Conservation (phyloP, 192 early-diverging fungal genomes). For the Linnemannia exigua region DNA sequence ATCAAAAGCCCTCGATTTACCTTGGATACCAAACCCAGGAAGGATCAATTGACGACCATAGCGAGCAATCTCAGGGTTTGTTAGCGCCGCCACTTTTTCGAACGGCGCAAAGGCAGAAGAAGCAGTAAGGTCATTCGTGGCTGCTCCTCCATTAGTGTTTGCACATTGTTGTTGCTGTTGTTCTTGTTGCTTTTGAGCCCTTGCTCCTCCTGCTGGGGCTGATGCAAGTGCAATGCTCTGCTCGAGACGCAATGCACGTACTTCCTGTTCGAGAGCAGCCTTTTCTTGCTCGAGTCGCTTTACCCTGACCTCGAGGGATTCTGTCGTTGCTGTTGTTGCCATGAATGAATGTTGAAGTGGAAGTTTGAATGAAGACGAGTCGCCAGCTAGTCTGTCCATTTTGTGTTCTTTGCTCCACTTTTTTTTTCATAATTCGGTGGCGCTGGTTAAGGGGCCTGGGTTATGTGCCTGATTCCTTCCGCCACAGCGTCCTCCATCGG, state of each 20-base stretch:
- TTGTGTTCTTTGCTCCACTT: not conserved
- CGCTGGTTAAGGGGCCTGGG: conserved; percentile 7
- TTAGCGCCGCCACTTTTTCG: conserved; percentile 58
- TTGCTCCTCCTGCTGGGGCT: not conserved
- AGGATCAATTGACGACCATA: conserved; percentile 92
- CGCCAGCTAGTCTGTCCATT: not conserved
- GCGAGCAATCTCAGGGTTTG: conserved; percentile 80
- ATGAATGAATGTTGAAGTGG: not conserved
- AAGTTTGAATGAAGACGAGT: not conserved
- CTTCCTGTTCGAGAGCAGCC: conserved; percentile 23
- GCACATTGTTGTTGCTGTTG: not conserved
- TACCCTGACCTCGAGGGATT: conserved; percentile 10
- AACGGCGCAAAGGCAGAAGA: conserved; percentile 11
- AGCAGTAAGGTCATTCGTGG: not conserved
- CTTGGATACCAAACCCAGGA: conserved; percentile 78
- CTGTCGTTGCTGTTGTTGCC: not conserved
- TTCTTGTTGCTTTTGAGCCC: too few relatives aligned
- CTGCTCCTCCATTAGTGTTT: not conserved
- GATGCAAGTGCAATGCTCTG: not conserved
- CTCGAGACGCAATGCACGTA: conserved; percentile 33
- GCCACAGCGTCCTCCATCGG: too few relatives aligned
- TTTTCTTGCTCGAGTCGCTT: conserved; percentile 32
- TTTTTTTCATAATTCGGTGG: not conserved
- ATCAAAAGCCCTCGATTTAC: conserved; percentile 51
- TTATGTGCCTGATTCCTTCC: too few relatives aligned